phyloP scores from a whole-genome alignment of 805 yeast species.

The Naumovozyma dairenensis region DNA sequence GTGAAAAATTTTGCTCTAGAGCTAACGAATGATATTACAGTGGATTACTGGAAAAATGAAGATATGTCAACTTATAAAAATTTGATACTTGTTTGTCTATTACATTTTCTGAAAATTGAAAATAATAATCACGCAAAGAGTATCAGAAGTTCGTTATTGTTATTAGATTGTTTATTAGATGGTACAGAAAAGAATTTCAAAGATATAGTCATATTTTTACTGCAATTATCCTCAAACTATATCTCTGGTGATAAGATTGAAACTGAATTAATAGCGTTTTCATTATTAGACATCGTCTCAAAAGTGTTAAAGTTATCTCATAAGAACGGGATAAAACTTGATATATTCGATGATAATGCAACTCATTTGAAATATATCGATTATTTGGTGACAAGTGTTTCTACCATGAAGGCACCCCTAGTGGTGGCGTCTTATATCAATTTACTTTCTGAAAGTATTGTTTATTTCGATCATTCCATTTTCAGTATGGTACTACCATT shows the following conservation, averaged over 20 bases:
- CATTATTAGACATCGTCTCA: conserved; percentile 25
- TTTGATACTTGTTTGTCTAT: conserved; percentile 37
- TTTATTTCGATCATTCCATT: conserved; percentile 40
- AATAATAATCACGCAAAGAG: conserved; percentile 30
- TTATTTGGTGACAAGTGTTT: conserved; percentile 42
- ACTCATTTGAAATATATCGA: conserved; percentile 31
- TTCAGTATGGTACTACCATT: conserved; percentile 47
- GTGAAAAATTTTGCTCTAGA: conserved; percentile 46
- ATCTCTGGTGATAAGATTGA: conserved; percentile 16
- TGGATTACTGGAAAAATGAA: conserved; percentile 29
- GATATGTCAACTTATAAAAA: conserved; percentile 53
- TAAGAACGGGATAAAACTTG: conserved; percentile 23
- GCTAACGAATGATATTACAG: conserved; percentile 41
- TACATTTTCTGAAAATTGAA: conserved; percentile 35
- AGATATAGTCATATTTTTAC: conserved; percentile 33
- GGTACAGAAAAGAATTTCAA: conserved; percentile 50
- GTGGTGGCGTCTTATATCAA: conserved; percentile 29
- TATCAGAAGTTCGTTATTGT: conserved; percentile 35
- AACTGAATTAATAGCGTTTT: conserved; percentile 26
- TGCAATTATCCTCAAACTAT: conserved; percentile 30
- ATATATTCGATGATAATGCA: conserved; percentile 24
- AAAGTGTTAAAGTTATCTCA: conserved; percentile 26
- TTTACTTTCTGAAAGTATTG: conserved; percentile 42
- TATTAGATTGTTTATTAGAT: conserved; percentile 39
- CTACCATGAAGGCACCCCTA: conserved; percentile 33